These are phyloP conservation scores for Hyphopichia khmerensis DNA, from an alignment of 1,139 yeast genomes.

Conservation along the genomic window DNA sequence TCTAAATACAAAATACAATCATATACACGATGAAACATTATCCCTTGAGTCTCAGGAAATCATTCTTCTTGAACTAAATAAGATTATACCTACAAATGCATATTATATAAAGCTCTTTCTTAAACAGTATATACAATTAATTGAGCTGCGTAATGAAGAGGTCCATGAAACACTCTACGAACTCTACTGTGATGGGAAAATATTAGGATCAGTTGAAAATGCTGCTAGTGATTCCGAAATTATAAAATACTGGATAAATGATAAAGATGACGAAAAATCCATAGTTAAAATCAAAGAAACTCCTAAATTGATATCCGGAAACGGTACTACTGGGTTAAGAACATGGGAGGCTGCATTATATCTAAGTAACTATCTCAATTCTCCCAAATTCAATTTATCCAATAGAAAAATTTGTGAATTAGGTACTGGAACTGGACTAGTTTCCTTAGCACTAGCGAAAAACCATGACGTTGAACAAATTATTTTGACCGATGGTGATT, in stretches of 20 bases:
- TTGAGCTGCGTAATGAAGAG: conserved; percentile 28
- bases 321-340: conserved; percentile 82
- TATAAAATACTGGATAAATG: conserved; percentile 43
- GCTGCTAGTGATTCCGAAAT: conserved; percentile 48
- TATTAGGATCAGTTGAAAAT: conserved; percentile 40
- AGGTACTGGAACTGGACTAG: conserved; percentile 92
- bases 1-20: conserved; percentile 5
- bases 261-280: conserved; percentile 9
- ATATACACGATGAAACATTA: conserved; percentile 7
- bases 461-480: conserved; percentile 29
- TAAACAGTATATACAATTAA: conserved; percentile 33
- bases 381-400: conserved; percentile 7
- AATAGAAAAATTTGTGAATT: conserved; percentile 55
- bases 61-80: conserved; percentile 15
- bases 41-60: conserved; percentile 12
- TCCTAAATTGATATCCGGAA: conserved; percentile 65
- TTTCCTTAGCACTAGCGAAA: conserved; percentile 55
- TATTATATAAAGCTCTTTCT: conserved; percentile 50
- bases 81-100: conserved; percentile 36
- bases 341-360: conserved; percentile 96
- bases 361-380: conserved; percentile 48
- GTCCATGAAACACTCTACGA: conserved; percentile 53
- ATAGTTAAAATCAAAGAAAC: conserved; percentile 52
- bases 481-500: conserved; percentile 77
- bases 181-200: conserved; percentile 34